Percentiles rank a stretch among this genome's conserved stretches.
Conservation (phyloP, 345 rosid species). For the Anastatica hierochuntica region DNA sequence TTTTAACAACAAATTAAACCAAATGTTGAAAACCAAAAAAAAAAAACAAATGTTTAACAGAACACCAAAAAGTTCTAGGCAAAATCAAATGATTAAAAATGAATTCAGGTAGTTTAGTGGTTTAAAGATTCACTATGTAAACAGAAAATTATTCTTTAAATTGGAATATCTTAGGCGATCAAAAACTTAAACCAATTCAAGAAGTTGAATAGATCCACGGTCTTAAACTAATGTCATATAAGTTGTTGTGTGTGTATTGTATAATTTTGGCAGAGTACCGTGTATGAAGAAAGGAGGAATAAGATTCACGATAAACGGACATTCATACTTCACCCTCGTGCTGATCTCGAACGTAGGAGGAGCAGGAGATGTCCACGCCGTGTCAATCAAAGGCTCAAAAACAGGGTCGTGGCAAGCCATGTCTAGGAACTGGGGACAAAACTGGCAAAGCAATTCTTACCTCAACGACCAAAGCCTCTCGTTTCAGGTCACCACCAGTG, state of each 20-base stretch:
- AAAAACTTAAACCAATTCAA: too few relatives aligned
- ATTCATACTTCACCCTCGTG: constrained; percentile 90
- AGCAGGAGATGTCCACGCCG: constrained; percentile 72
- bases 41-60: too few relatives aligned
- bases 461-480: constrained; percentile 78
- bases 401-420: constrained; percentile 72
- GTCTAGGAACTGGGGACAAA: constrained; percentile 99
- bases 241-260: background rate
- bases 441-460: constrained; percentile 92
- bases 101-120: too few relatives aligned
- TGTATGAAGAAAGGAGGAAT: constrained; percentile 89
- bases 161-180: too few relatives aligned
- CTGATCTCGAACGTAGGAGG: constrained; percentile 75
- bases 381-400: constrained; percentile 83
- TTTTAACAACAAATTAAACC: too few relatives aligned
- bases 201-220: too few relatives aligned
- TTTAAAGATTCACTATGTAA: too few relatives aligned
- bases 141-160: too few relatives aligned
- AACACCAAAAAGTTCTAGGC: too few relatives aligned
- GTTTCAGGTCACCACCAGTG: constrained; percentile 85
- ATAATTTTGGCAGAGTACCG: constrained; percentile 50
- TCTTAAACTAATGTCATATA: background rate
- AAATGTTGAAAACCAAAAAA: too few relatives aligned
- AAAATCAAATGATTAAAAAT: too few relatives aligned
- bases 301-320: constrained; percentile 81